Conservation (phyloP, 2,329 filamentous ascomycete species). For the Simplicillium sp. region DNA sequence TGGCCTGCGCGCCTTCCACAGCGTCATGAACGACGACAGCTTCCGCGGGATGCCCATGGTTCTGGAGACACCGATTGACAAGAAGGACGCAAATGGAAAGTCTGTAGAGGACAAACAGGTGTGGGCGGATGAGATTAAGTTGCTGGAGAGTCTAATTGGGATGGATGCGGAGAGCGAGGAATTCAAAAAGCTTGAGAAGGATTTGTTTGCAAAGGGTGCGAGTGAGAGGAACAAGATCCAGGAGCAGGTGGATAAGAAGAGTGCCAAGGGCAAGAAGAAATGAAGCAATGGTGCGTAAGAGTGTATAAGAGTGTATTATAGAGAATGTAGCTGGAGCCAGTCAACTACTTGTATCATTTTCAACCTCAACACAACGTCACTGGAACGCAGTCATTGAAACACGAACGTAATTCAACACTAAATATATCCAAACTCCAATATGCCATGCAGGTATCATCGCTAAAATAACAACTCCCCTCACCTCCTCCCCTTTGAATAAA, state of each 20-base stretch:
- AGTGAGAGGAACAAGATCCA: constrained; percentile 66
- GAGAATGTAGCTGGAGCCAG: too few species aligned
- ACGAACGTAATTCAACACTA: not conserved
- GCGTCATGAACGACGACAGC: constrained; percentile 71
- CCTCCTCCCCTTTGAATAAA: constrained; percentile 22
- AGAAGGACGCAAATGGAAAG: constrained; percentile 54
- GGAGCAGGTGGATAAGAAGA: constrained; percentile 70
- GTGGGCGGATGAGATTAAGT: constrained; percentile 91
- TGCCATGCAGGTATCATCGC: too few species aligned
- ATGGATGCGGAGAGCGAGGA: constrained; percentile 69
- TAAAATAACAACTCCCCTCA: too few species aligned
- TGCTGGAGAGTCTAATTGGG: constrained; percentile 79
- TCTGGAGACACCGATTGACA: constrained; percentile 89
- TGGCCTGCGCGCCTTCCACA: constrained; percentile 83
- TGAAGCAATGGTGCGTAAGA: too few species aligned
- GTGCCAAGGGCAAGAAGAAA: constrained; percentile 34
- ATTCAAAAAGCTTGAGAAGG: constrained; percentile 56
- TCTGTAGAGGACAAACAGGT: constrained; percentile 68
- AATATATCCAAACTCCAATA: not conserved
- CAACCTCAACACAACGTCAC: too few species aligned
- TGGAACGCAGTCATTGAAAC: too few species aligned
- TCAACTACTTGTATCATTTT: too few species aligned
- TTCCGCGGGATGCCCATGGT: constrained; percentile 82
- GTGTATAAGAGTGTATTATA: too few species aligned
- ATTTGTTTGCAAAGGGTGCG: constrained; percentile 58